phyloP scores from a whole-genome alignment of 208 protist species.

The Lotmaria passim region DNA sequence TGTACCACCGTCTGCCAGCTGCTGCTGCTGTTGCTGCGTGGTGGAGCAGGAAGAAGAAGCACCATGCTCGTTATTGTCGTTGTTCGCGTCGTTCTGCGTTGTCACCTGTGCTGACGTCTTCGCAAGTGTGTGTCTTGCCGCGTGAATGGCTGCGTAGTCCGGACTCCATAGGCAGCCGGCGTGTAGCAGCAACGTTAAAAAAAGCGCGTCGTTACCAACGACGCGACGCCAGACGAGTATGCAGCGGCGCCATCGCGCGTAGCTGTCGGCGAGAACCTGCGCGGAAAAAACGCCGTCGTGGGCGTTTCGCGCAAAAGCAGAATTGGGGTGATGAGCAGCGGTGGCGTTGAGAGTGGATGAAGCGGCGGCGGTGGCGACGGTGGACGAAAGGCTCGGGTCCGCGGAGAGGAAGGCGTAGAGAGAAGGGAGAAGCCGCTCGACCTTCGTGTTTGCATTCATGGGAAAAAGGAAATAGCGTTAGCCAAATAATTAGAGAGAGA shows the following conservation, averaged over 20 bases:
- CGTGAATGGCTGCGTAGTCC: constrained; percentile 48
- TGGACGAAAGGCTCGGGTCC: background rate
- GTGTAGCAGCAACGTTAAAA: constrained; percentile 75
- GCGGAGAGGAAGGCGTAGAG: constrained; percentile 47
- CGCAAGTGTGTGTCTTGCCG: background rate
- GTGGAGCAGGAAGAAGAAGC: too few species aligned
- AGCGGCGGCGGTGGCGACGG: background rate
- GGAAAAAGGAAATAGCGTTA: background rate
- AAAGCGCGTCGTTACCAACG: constrained; percentile 64
- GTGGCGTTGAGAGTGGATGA: background rate
- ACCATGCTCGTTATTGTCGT: too few species aligned
- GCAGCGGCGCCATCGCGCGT: constrained; percentile 59
- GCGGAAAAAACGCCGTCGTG: background rate
- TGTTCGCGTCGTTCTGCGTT: too few species aligned
- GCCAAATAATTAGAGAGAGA: too few species aligned
- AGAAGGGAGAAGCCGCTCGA: constrained; percentile 55
- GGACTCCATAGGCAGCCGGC: constrained; percentile 64
- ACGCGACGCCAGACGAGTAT: constrained; percentile 65
- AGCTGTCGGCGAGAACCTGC: constrained; percentile 17
- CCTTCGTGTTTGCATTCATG: constrained; percentile 18
- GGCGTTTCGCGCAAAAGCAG: background rate
- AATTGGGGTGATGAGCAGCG: too few species aligned
- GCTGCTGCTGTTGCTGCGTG: background rate
- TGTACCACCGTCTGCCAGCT: too few species aligned
- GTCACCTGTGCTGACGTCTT: background rate